phyloP scores from a whole-genome alignment of 768 basidiomycete species.

The Tulasnella sp. region DNA sequence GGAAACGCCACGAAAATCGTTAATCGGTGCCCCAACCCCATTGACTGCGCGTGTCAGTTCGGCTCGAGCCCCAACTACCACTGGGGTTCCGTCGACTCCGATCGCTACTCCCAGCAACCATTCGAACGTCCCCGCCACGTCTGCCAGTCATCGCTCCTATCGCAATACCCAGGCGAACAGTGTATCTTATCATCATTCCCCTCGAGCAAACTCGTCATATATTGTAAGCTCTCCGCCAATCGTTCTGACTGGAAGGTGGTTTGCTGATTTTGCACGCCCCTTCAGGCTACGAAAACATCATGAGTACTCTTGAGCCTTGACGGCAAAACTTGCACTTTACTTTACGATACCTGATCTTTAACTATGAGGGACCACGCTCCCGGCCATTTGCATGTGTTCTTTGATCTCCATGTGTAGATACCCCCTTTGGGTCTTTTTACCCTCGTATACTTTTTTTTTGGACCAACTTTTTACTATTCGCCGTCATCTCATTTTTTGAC shows the following conservation, averaged over 20 bases:
- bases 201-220: constrained; percentile 9
- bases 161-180: constrained; percentile 16
- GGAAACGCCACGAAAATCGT: constrained; percentile 76
- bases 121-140: not conserved
- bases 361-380: not conserved
- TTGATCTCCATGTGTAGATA: constrained; percentile 4
- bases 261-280: not conserved
- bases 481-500: not conserved
- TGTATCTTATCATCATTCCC: constrained; percentile 20
- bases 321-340: not conserved
- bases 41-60: constrained; percentile 55
- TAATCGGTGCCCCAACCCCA: constrained; percentile 83
- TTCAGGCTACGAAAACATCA: constrained; percentile 1
- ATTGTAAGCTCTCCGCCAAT: not conserved
- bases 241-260: no score
- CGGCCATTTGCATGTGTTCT: not conserved
- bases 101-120: constrained; percentile 12
- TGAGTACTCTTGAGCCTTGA: not conserved
- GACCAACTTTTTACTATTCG: not conserved
- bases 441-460: not conserved
- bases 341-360: not conserved
- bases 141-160: constrained; percentile 11
- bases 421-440: not conserved
- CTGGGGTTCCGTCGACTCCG: constrained; percentile 14
- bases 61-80: not conserved